Conservation (phyloP, 108 stramenopile species). For the Conticribra guillardii region DNA sequence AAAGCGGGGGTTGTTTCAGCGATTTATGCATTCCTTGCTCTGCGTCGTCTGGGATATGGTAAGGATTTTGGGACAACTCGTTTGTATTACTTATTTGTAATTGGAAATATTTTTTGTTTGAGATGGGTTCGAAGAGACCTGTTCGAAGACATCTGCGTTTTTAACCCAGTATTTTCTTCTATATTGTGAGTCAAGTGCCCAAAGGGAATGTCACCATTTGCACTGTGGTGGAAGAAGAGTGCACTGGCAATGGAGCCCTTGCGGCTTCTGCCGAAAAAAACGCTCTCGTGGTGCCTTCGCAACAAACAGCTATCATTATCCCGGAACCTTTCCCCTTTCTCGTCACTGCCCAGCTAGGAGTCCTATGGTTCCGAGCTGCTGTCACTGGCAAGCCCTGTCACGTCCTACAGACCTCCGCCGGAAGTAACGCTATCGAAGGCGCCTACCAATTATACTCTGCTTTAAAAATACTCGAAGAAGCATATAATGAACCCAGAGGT, state of each 20-base stretch:
- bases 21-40: slow-evolving; percentile 28
- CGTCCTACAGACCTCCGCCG: slow-evolving; percentile 21
- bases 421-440: slow-evolving; percentile 33
- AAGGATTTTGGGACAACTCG: no score
- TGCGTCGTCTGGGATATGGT: slow-evolving; percentile 23
- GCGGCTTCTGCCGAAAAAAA: not conserved
- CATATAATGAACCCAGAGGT: slow-evolving; percentile 19
- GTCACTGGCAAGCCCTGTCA: slow-evolving; percentile 32
- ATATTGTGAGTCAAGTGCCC: no score
- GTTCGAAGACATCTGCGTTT: no score
- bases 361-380: slow-evolving; percentile 21
- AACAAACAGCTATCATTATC: slow-evolving; percentile 31
- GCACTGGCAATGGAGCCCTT: slow-evolving; percentile 32
- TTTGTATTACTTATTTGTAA: no score
- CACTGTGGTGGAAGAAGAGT: slow-evolving; percentile 37
- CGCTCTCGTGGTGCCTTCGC: no score
- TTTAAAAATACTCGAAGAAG: slow-evolving; percentile 10
- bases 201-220: slow-evolving; percentile 20
- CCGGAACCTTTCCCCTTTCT: slow-evolving; percentile 30
- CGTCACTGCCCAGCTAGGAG: slow-evolving; percentile 33
- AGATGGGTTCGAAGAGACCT: no score
- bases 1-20: slow-evolving; percentile 23
- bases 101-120: no score
- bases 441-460: slow-evolving; percentile 18
- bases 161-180: no score